Evolutionary conservation across 164 flowering plant genomes (phyloP).

Genomic region (Cinnamomum chago): DNA sequence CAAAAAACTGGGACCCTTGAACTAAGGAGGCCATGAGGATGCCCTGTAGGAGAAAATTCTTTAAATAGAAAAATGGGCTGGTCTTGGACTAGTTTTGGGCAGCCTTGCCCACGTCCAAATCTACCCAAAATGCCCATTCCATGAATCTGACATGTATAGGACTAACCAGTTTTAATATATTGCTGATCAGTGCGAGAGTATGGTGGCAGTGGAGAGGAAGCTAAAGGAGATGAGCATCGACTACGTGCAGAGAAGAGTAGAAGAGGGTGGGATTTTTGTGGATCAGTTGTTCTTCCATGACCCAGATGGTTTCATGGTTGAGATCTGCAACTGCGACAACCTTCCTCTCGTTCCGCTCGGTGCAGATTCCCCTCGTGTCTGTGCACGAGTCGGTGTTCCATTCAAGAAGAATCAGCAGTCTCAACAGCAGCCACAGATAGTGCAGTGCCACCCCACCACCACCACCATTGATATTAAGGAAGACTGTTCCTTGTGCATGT

Average conservation of each 20-base stretch:
- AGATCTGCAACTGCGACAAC: constrained; percentile 80
- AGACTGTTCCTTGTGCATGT: neutral
- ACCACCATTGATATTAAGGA: constrained; percentile 1
- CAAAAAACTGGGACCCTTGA: too few relatives aligned
- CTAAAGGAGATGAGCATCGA: constrained; percentile 56
- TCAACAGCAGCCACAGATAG: constrained; percentile 28
- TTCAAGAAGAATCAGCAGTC: constrained; percentile 17
- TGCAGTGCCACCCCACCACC: constrained; percentile 10
- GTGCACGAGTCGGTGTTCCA: constrained; percentile 33
- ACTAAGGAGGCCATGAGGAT: too few relatives aligned
- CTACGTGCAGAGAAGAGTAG: constrained; percentile 42
- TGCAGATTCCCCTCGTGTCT: constrained; percentile 43
- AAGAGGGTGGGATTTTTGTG: constrained; percentile 66
- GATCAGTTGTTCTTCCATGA: constrained; percentile 87
- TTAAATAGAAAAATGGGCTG: too few relatives aligned
- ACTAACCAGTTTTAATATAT: too few relatives aligned
- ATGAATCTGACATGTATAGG: too few relatives aligned
- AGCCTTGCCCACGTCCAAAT: neutral
- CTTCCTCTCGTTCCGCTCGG: constrained; percentile 69
- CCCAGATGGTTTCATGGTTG: constrained; percentile 90
- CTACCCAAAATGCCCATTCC: too few relatives aligned
- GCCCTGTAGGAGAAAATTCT: too few relatives aligned
- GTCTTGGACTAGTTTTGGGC: too few relatives aligned
- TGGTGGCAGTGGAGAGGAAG: constrained; percentile 68
- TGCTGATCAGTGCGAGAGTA: constrained; percentile 72